Percentiles rank a stretch among this genome's conserved stretches.
Evolutionary conservation across 2,329 filamentous ascomycete genomes (phyloP).

Genomic region (Biscogniauxia mediterranea): DNA sequence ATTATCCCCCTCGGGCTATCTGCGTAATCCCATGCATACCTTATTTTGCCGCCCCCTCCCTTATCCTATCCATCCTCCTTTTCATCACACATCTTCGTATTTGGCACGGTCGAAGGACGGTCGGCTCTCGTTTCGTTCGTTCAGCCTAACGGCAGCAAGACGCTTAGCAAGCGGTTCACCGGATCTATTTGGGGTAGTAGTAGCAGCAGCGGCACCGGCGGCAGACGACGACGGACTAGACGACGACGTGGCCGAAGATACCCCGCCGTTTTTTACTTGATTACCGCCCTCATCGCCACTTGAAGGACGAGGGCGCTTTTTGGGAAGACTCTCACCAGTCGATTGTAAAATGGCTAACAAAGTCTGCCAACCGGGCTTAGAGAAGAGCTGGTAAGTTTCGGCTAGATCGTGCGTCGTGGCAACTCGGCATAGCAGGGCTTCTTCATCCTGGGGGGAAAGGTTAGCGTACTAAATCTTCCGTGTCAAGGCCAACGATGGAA

Average conservation of each 20-base stretch:
- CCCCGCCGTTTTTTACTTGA: conserved; percentile 24
- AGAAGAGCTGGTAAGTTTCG: conserved; percentile 79
- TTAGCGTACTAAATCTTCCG: conserved; percentile 12
- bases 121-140: conserved; percentile 29
- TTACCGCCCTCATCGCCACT: conserved; percentile 34
- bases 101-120: conserved; percentile 31
- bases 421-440: conserved; percentile 79
- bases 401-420: conserved; percentile 78
- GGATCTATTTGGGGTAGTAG: conserved; percentile 20
- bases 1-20: no score
- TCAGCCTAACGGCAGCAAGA: conserved; percentile 39
- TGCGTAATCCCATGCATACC: not conserved
- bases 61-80: conserved; percentile 1
- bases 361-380: conserved; percentile 90
- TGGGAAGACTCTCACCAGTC: conserved; percentile 90
- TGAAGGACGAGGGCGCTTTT: conserved; percentile 59
- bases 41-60: not conserved
- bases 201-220: conserved; percentile 19
- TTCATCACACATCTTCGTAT: conserved; percentile 20
- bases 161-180: conserved; percentile 38
- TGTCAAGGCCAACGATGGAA: not conserved
- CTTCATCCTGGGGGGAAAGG: conserved; percentile 69
- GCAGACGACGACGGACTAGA: conserved; percentile 10
- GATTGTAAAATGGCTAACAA: conserved; percentile 90
- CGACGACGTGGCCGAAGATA: conserved; percentile 5